Evolutionary conservation across 2,329 filamentous ascomycete species (phyloP).

Genomic region (Cladophialophora immunda): DNA sequence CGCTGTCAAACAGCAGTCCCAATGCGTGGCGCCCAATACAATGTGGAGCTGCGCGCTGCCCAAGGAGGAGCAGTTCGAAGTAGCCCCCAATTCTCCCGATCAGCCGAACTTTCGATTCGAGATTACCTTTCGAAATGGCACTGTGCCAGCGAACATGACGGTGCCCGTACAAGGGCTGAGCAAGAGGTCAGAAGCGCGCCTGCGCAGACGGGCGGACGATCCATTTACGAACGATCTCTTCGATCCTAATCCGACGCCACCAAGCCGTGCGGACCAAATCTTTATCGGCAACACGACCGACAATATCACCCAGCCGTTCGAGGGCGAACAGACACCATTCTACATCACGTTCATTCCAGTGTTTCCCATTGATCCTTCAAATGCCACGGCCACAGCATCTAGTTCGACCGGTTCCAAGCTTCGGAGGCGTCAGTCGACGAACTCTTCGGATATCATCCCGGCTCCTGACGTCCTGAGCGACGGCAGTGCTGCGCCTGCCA

Average conservation of each 20-base stretch:
- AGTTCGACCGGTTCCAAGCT: constrained; percentile 37
- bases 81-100: constrained; percentile 69
- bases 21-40: constrained; percentile 75
- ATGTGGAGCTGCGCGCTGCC: constrained; percentile 89
- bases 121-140: constrained; percentile 69
- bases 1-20: constrained; percentile 68
- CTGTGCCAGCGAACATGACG: constrained; percentile 66
- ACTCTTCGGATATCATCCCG: constrained; percentile 37
- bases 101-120: constrained; percentile 83
- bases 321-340: constrained; percentile 87
- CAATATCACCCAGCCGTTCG: constrained; percentile 72
- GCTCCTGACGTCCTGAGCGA: constrained; percentile 49
- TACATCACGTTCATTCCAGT: constrained; percentile 75
- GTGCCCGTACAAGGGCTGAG: constrained; percentile 57
- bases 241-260: constrained; percentile 56
- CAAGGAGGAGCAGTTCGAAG: constrained; percentile 74
- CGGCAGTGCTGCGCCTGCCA: constrained; percentile 75
- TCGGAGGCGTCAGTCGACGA: constrained; percentile 39
- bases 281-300: constrained; percentile 91
- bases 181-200: constrained; percentile 45
- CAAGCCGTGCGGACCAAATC: constrained; percentile 71
- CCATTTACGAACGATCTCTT: constrained; percentile 49
- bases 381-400: constrained; percentile 27
- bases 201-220: constrained; percentile 45
- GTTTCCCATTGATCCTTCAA: constrained; percentile 50